These are phyloP conservation scores for Fusarium sp. DNA, from an alignment of 2,329 filamentous ascomycete species.

Conservation along the genomic window DNA sequence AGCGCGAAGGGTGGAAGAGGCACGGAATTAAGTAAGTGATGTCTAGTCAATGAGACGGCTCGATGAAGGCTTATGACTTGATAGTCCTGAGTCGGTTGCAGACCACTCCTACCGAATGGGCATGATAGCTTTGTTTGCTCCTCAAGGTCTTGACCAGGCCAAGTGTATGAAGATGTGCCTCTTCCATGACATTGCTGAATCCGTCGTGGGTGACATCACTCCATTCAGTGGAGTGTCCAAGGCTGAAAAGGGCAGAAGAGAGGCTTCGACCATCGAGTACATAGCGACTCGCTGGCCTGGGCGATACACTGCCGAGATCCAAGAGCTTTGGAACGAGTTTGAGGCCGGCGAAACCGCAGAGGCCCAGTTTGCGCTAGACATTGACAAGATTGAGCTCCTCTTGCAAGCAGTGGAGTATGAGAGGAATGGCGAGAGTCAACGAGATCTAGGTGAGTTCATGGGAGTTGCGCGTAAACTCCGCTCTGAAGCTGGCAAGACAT, in stretches of 20 bases:
- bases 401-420: conserved; percentile 98
- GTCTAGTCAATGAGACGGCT: not conserved
- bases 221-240: conserved; percentile 91
- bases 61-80: conserved; percentile 4
- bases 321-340: conserved; percentile 92
- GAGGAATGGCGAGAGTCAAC: conserved; percentile 72
- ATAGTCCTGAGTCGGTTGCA: conserved; percentile 87
- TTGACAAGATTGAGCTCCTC: conserved; percentile 96
- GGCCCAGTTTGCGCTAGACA: conserved; percentile 91
- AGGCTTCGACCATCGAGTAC: conserved; percentile 92
- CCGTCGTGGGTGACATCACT: conserved; percentile 97
- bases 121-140: conserved; percentile 92
- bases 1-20: conserved; percentile 94
- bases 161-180: conserved; percentile 96
- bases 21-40: conserved; percentile 75
- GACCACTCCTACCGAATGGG: conserved; percentile 99
- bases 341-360: conserved; percentile 88
- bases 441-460: conserved; percentile 89
- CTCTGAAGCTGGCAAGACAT: conserved; percentile 83
- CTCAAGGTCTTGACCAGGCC: conserved; percentile 78
- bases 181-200: conserved; percentile 97
- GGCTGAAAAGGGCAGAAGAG: conserved; percentile 87
- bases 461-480: conserved; percentile 81
- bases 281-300: conserved; percentile 81
- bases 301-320: conserved; percentile 76